These are phyloP conservation scores for Auricularia heimuer DNA, from an alignment of 768 basidiomycete genomes.

Conservation along the genomic window DNA sequence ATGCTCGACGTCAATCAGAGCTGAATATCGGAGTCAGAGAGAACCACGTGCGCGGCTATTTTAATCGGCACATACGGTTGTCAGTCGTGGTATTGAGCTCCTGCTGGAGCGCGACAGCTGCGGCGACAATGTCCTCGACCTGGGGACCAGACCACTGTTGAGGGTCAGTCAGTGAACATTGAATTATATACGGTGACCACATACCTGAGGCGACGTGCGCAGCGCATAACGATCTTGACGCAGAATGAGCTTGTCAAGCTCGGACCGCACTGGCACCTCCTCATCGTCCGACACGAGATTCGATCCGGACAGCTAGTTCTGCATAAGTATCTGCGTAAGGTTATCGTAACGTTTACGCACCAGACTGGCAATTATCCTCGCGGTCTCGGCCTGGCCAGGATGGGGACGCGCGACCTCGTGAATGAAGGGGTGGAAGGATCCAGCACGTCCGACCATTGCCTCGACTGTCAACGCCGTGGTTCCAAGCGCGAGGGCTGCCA, in stretches of 20 bases:
- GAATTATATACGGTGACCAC: no score
- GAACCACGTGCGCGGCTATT: not conserved
- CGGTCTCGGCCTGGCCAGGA: conserved; percentile 17
- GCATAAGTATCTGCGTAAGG: not conserved
- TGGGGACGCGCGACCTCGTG: conserved; percentile 20
- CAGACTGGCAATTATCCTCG: conserved; percentile 13
- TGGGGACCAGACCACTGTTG: conserved; percentile 20
- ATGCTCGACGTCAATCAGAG: not conserved
- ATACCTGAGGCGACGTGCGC: conserved; percentile 6
- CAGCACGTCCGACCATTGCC: conserved; percentile 18
- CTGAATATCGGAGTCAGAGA: not conserved
- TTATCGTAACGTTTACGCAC: not conserved
- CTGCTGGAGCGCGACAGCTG: conserved; percentile 12
- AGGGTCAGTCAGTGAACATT: not conserved
- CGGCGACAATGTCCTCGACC: conserved; percentile 14
- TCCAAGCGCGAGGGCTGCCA: conserved; percentile 14
- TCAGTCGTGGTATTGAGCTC: conserved; percentile 23
- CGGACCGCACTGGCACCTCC: conserved; percentile 2
- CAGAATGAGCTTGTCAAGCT: conserved; percentile 14
- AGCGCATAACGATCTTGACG: conserved; percentile 23
- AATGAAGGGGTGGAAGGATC: conserved; percentile 18
- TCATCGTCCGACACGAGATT: not conserved
- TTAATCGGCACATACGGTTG: conserved; percentile 15
- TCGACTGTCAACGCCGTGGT: conserved; percentile 20
- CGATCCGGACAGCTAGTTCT: not conserved